phyloP scores from a whole-genome alignment of 768 basidiomycete genomes.

The Pisolithus sp. region DNA sequence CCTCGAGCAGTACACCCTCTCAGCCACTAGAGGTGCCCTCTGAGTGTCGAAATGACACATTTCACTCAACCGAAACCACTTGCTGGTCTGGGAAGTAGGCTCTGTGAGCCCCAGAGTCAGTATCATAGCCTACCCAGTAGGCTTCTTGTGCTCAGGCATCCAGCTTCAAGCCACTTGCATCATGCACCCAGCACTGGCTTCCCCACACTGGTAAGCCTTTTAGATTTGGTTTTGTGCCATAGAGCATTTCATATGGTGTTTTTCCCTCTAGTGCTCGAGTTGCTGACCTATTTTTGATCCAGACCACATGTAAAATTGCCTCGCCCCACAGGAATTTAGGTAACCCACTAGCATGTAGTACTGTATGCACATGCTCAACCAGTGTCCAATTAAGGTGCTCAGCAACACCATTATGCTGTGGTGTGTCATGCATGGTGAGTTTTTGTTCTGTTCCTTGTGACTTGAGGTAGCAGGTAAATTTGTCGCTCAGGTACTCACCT shows the following conservation, averaged over 20 bases:
- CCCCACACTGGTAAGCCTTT: not conserved
- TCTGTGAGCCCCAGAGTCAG: not conserved
- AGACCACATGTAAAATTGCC: not conserved
- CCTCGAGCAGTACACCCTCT: no score
- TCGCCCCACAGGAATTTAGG: conserved; percentile 18
- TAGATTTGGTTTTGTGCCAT: not conserved
- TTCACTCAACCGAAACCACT: conserved; percentile 3
- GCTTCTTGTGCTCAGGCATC: not conserved
- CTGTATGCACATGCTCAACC: conserved; percentile 15
- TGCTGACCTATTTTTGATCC: not conserved
- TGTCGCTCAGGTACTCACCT: conserved; percentile 5
- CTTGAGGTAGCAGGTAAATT: not conserved
- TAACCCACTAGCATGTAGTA: conserved; percentile 15
- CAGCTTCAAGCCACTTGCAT: not conserved
- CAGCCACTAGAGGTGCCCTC: no score
- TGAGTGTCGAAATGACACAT: not conserved
- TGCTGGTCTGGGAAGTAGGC: not conserved
- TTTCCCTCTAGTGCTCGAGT: not conserved
- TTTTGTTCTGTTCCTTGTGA: conserved; percentile 3
- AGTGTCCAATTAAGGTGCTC: conserved; percentile 24
- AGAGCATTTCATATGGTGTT: conserved; percentile 1
- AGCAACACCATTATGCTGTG: conserved; percentile 25
- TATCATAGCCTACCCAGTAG: not conserved
- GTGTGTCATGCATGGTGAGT: conserved; percentile 11
- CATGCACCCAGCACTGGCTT: not conserved